Conservation (phyloP, 1,139 yeast genomes). For the Tardiomyces depauwii region DNA sequence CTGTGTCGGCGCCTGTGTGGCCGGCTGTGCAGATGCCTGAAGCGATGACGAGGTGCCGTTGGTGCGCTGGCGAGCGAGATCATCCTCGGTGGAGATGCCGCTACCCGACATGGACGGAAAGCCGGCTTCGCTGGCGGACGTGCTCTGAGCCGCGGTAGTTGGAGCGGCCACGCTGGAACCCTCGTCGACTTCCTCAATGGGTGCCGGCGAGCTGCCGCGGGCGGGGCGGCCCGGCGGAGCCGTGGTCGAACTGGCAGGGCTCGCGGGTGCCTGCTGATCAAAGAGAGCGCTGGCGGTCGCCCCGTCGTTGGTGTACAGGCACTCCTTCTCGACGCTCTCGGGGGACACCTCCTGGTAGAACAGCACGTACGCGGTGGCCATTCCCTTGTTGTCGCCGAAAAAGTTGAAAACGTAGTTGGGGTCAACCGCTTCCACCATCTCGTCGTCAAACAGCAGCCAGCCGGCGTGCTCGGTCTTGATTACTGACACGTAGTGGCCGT, state of each 20-base stretch:
- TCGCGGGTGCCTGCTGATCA: background rate
- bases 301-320: slow-evolving; percentile 15
- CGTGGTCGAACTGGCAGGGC: background rate
- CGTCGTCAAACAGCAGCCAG: slow-evolving; percentile 93
- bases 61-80: background rate
- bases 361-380: slow-evolving; percentile 84
- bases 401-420: slow-evolving; percentile 76
- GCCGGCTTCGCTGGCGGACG: background rate
- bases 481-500: slow-evolving; percentile 87
- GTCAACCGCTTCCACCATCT: slow-evolving; percentile 80
- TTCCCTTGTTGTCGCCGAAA: slow-evolving; percentile 80
- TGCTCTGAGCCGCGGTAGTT: background rate
- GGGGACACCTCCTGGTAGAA: slow-evolving; percentile 45
- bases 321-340: slow-evolving; percentile 15
- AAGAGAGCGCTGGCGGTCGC: background rate
- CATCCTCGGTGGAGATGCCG: background rate
- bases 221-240: background rate
- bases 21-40: background rate
- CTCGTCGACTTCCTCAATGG: background rate
- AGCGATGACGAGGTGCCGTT: background rate
- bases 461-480: slow-evolving; percentile 72
- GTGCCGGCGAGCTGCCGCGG: background rate
- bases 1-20: background rate
- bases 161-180: background rate
- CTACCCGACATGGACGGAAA: background rate